A percentile compares a stretch with the other conserved stretches of the same genome.
phyloP scores from a whole-genome alignment of 257 asterid species.

The Solanum paucissectum region DNA sequence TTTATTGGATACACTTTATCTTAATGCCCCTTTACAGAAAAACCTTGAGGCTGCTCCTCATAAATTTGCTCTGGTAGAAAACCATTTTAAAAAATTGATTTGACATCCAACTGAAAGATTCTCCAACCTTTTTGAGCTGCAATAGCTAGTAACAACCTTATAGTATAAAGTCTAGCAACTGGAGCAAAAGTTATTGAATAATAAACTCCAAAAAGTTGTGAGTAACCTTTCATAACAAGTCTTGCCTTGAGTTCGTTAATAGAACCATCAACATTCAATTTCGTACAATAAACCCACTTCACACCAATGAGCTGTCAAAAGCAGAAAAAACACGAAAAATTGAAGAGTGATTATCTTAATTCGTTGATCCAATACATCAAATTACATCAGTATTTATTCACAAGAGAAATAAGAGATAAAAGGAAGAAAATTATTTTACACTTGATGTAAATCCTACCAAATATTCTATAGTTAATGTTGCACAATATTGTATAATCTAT shows the following conservation, averaged over 20 bases:
- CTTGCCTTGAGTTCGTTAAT: slow-evolving; percentile 1
- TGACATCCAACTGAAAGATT: not conserved
- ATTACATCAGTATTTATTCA: not conserved
- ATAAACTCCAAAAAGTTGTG: not conserved
- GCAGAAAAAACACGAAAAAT: not conserved
- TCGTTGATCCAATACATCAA: not conserved
- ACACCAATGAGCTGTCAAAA: not conserved
- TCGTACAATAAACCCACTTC: not conserved
- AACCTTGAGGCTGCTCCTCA: not conserved
- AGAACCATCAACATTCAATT: not conserved
- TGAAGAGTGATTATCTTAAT: not conserved
- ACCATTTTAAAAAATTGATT: not conserved
- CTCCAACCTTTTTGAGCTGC: not conserved
- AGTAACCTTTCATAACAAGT: not conserved
- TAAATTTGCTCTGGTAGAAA: not conserved
- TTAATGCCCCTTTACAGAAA: not conserved
- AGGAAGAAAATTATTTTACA: not conserved
- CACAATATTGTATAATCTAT: too few relatives aligned
- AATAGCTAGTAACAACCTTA: not conserved
- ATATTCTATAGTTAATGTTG: not conserved
- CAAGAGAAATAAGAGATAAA: not conserved
- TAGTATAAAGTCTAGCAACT: not conserved
- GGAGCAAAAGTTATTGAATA: not conserved
- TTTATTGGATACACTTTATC: not conserved
- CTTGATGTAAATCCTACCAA: not conserved